These are phyloP conservation scores for Dalbergia cultrata DNA, from an alignment of 306 rosid species.

Conservation along the genomic window DNA sequence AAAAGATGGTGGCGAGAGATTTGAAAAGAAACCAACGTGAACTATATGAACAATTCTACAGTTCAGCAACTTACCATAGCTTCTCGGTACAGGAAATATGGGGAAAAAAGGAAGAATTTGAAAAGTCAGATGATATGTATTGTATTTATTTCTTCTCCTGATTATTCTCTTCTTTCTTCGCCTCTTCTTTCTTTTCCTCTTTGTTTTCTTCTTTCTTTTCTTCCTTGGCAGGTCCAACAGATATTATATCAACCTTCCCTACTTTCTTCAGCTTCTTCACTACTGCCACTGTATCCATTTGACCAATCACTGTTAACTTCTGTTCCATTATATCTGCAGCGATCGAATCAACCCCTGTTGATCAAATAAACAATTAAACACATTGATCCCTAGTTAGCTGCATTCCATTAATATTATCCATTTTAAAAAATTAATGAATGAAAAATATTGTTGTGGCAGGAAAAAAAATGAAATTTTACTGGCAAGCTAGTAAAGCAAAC, in stretches of 20 bases:
- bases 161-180: constrained; percentile 57
- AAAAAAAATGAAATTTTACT: constrained; percentile 3
- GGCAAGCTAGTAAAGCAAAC: neutral
- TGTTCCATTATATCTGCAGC: constrained; percentile 91
- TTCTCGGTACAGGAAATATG: constrained; percentile 31
- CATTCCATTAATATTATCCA: constrained; percentile 18
- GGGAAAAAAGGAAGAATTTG: neutral
- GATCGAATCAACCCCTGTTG: constrained; percentile 89
- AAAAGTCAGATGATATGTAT: constrained; percentile 29
- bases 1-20: neutral
- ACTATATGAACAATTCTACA: neutral
- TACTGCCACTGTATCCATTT: constrained; percentile 91
- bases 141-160: constrained; percentile 57
- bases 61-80: neutral
- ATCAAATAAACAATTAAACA: constrained; percentile 25
- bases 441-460: neutral
- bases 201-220: constrained; percentile 86
- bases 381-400: neutral
- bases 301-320: constrained; percentile 85
- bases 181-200: constrained; percentile 66
- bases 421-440: neutral
- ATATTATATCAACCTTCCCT: constrained; percentile 88
- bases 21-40: constrained; percentile 15
- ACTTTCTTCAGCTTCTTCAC: constrained; percentile 97
- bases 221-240: constrained; percentile 95